Evolutionary conservation across 371 early-diverging fungal species (phyloP).

Genomic region (Rhizopus sp.): DNA sequence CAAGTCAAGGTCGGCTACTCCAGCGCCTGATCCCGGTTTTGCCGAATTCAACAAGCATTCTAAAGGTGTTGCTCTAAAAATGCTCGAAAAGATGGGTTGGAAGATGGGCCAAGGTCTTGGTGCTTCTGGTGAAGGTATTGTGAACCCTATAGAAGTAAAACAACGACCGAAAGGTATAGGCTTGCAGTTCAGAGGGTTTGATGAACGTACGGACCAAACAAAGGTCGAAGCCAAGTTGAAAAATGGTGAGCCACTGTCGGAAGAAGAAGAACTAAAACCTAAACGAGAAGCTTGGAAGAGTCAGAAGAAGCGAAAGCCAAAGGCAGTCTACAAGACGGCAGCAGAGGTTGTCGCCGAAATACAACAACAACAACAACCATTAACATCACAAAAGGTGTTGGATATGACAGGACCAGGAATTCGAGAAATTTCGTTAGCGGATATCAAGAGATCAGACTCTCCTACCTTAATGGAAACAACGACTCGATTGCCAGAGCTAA

Average conservation of each 20-base stretch:
- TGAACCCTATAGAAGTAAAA: constrained; percentile 87
- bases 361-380: constrained; percentile 26
- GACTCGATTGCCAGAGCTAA: constrained; percentile 71
- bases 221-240: constrained; percentile 48
- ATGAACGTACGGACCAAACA: constrained; percentile 64
- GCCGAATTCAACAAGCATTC: constrained; percentile 74
- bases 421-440: constrained; percentile 59
- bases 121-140: constrained; percentile 78
- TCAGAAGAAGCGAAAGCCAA: constrained; percentile 36
- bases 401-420: constrained; percentile 81
- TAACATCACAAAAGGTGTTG: constrained; percentile 64
- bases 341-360: constrained; percentile 56
- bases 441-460: constrained; percentile 43
- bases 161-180: constrained; percentile 82
- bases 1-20: constrained; percentile 12
- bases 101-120: constrained; percentile 75
- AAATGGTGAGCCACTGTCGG: constrained; percentile 17
- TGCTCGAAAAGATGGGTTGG: constrained; percentile 90
- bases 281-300: constrained; percentile 58
- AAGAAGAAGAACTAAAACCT: constrained; percentile 13
- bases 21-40: constrained; percentile 67
- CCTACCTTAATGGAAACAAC: constrained; percentile 52
- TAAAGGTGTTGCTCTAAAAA: constrained; percentile 74
- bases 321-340: constrained; percentile 73
- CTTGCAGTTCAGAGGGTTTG: constrained; percentile 75